Evolutionary conservation across 805 yeast genomes (phyloP), one percentile per base, ranked within the genome.

Genomic region (Pichia scutulata): DNA sequence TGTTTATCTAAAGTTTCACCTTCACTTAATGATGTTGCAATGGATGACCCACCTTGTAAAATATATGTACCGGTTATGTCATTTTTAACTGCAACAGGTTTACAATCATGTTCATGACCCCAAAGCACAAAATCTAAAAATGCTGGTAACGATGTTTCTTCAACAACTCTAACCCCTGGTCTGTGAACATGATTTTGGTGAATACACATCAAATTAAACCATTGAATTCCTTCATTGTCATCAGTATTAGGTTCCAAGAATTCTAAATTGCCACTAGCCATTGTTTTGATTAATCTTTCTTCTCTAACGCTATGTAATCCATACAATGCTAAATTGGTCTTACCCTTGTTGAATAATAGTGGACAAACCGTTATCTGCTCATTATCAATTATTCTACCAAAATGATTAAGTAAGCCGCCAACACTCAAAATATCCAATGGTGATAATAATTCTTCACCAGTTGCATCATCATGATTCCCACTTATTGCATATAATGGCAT

Each of bases 91-190:
- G 95, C 80, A 51, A 78, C 79, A 1, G 92, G 87, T 5, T 83
- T 74, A 61, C 97, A 89, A 63, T 93, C 97, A 66, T 93, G 99
- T 64, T 93, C 99, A 66, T 93, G 99, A 18, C 99, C 99, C 99
- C 99, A 93, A 2, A 90, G 69, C 0, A 93, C 82, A 50, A 92
- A 71, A 61, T 93, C 89, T 44, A 93, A 60, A 62, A 90, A 89
- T 9, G 75, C 70, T 0, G 98, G 99, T 23, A 93, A 68, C 57
- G 86, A 85, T 48, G 74, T 75, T 55, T 90, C 98, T 7, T 97
- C 98, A 5, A 93, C 70, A 56, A 85, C 85, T 5, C 88, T 82
- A 0, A 95, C 86, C 42, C 81, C 80, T 1, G 95, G 79, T 59
- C 90, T 90, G 6, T 84, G 80, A 2, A 82, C 76, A 62, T 87